phyloP scores from a whole-genome alignment of 192 early-diverging fungal genomes.

The Globomyces pollinis-pini region DNA sequence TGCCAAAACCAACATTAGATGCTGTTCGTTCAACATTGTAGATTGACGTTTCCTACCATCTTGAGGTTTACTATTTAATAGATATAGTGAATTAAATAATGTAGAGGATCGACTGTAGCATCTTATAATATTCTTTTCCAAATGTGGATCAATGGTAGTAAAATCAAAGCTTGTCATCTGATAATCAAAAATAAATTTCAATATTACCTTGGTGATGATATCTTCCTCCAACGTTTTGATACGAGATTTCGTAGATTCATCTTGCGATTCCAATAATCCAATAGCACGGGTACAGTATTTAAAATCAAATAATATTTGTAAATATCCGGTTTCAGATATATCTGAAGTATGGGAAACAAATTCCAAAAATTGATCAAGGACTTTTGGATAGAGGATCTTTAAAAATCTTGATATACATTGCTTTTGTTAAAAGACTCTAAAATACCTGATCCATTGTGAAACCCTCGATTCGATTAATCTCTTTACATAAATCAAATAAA shows the following conservation, averaged over 20 bases:
- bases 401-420: not conserved
- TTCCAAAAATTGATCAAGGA: not conserved
- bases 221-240: not conserved
- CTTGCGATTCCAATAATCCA: not conserved
- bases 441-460: slow-evolving; percentile 6
- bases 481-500: slow-evolving; percentile 4
- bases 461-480: not conserved
- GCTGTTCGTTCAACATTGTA: not conserved
- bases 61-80: not conserved
- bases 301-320: slow-evolving; percentile 1
- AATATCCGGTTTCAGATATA: not conserved
- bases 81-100: not conserved
- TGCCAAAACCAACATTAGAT: not conserved
- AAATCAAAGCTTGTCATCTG: too few species aligned
- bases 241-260: not conserved
- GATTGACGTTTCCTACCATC: not conserved
- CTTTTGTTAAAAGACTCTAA: not conserved
- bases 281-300: not conserved
- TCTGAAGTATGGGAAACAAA: not conserved
- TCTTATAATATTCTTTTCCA: not conserved
- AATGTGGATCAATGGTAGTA: too few species aligned
- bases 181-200: too few species aligned
- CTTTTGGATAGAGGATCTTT: not conserved
- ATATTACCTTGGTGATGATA: too few species aligned
- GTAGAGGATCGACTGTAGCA: not conserved